Evolutionary conservation across 2,329 filamentous ascomycete genomes (phyloP).

Genomic region (Colletotrichum lini): DNA sequence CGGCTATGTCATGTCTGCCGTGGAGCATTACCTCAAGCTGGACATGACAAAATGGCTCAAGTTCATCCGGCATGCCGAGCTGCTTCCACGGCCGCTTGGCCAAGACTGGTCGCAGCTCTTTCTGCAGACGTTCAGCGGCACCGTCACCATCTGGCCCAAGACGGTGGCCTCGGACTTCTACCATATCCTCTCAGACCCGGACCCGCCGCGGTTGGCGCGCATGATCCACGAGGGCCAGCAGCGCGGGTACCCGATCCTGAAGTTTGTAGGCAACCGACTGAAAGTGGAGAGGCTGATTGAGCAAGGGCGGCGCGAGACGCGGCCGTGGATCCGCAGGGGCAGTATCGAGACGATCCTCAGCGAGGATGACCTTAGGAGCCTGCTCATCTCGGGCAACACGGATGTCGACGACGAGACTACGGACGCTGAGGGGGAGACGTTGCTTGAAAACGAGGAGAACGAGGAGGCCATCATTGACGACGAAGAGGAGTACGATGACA

Average conservation of each 20-base stretch:
- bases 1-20: slow-evolving; percentile 91
- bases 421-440: slow-evolving; percentile 47
- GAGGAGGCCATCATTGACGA: slow-evolving; percentile 44
- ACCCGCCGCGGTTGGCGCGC: slow-evolving; percentile 78
- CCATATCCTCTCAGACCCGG: slow-evolving; percentile 89
- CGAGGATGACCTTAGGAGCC: slow-evolving; percentile 70
- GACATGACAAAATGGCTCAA: slow-evolving; percentile 98
- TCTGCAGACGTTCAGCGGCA: slow-evolving; percentile 95
- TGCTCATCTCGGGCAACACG: slow-evolving; percentile 54
- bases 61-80: slow-evolving; percentile 91
- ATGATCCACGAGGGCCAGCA: slow-evolving; percentile 95
- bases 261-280: slow-evolving; percentile 90
- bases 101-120: slow-evolving; percentile 98
- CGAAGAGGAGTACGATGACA: slow-evolving; percentile 5
- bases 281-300: slow-evolving; percentile 83
- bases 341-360: slow-evolving; percentile 74
- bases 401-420: slow-evolving; percentile 43
- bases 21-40: slow-evolving; percentile 95
- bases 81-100: slow-evolving; percentile 89
- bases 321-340: slow-evolving; percentile 62
- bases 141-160: slow-evolving; percentile 96
- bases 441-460: slow-evolving; percentile 50
- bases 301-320: slow-evolving; percentile 68
- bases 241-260: slow-evolving; percentile 90
- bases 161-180: slow-evolving; percentile 83